A percentile compares a stretch with the other conserved stretches of the same genome.
These are phyloP conservation scores for Colletotrichum sp. DNA, from an alignment of 2,329 filamentous ascomycete genomes.

Conservation along the genomic window DNA sequence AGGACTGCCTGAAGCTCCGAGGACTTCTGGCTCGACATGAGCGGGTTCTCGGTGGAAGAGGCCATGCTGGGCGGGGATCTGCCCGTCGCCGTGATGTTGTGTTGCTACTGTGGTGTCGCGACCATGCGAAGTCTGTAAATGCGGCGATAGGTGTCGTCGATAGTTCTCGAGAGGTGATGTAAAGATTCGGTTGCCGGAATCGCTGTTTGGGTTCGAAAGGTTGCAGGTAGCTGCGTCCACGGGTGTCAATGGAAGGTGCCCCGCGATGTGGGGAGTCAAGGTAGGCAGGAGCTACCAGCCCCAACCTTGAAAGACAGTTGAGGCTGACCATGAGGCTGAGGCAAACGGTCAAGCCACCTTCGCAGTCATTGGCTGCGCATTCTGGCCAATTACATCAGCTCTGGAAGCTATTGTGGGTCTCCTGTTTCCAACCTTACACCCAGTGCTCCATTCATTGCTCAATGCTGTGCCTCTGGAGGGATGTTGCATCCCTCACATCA, in stretches of 20 bases:
- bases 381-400: background rate
- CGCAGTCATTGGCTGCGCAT: background rate
- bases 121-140: background rate
- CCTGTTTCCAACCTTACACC: background rate
- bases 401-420: background rate
- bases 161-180: background rate
- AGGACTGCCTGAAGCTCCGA: conserved; percentile 82
- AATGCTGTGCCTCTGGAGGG: background rate
- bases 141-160: background rate
- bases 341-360: background rate
- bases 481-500: background rate
- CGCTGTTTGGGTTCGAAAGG: background rate
- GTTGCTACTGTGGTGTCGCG: background rate
- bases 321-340: conserved; percentile 12
- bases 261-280: conserved; percentile 18
- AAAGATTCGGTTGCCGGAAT: background rate
- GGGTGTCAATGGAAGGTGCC: background rate
- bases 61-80: conserved; percentile 47
- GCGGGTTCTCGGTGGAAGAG: conserved; percentile 52
- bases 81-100: conserved; percentile 2
- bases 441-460: background rate
- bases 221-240: background rate
- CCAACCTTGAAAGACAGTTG: background rate
- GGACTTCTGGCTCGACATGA: conserved; percentile 70
- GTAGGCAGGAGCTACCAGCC: background rate